A percentile compares a stretch with the other conserved stretches of the same genome.
Conservation (phyloP, 192 early-diverging fungal genomes). For the Linnemannia zychae region DNA sequence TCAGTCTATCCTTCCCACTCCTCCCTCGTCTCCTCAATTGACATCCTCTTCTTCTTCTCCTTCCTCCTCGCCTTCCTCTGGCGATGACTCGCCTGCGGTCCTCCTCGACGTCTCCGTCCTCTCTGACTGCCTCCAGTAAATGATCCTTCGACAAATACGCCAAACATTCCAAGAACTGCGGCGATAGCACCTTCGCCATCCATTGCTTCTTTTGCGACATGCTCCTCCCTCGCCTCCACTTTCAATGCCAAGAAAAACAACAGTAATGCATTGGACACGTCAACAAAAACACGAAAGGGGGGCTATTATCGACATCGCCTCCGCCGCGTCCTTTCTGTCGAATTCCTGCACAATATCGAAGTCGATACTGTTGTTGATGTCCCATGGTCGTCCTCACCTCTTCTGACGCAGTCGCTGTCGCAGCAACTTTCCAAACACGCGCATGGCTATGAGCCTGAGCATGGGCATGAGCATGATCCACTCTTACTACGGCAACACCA, state of each 20-base stretch:
- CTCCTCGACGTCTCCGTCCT: not conserved
- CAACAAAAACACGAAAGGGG: not conserved
- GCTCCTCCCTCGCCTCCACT: not conserved
- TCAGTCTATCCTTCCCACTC: slow-evolving; percentile 4
- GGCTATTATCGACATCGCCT: not conserved
- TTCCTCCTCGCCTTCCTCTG: not conserved
- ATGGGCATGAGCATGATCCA: not conserved
- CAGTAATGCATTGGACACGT: not conserved
- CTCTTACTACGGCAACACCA: not conserved
- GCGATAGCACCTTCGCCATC: not conserved
- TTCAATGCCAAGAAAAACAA: not conserved
- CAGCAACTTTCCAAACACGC: not conserved
- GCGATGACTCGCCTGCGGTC: not conserved
- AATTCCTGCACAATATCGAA: not conserved
- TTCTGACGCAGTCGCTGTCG: slow-evolving; percentile 7
- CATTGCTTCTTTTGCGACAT: not conserved
- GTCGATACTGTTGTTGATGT: slow-evolving; percentile 2
- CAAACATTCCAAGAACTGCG: not conserved
- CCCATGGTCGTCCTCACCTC: slow-evolving; percentile 1
- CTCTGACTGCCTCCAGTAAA: not conserved
- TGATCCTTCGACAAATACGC: not conserved
- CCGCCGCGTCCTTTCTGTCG: slow-evolving; percentile 1
- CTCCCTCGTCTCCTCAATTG: slow-evolving; percentile 11
- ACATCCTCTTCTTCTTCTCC: not conserved
- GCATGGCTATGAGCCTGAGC: not conserved